These are phyloP conservation scores for Phytophthora fragariae DNA, from an alignment of 352 stramenopile genomes.

Conservation along the genomic window DNA sequence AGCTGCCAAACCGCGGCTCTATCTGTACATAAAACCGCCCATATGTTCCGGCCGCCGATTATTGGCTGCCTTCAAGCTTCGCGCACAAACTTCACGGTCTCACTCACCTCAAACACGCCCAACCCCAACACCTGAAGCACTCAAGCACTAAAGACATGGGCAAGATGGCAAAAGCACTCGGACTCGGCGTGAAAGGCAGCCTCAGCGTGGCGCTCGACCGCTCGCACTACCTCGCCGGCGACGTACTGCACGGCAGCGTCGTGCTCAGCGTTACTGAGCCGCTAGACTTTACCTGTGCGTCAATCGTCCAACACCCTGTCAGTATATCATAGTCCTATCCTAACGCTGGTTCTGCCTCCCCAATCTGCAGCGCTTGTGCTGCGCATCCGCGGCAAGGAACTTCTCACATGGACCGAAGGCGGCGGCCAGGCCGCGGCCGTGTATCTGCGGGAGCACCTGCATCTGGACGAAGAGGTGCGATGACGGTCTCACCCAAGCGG, in stretches of 20 bases:
- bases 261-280: slow-evolving; percentile 38
- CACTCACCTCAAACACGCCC: slow-evolving; percentile 22
- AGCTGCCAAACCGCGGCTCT: neutral
- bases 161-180: slow-evolving; percentile 41
- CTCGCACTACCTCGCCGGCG: slow-evolving; percentile 37
- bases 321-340: neutral
- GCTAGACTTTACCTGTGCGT: slow-evolving; percentile 42
- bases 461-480: slow-evolving; percentile 42
- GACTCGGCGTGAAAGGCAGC: slow-evolving; percentile 39
- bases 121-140: neutral
- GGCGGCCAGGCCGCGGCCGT: slow-evolving; percentile 38
- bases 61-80: slow-evolving; percentile 3
- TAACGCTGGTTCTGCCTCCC: neutral
- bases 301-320: no score
- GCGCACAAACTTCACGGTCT: slow-evolving; percentile 5
- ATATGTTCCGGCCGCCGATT: slow-evolving; percentile 13
- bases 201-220: slow-evolving; percentile 36
- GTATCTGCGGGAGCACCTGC: slow-evolving; percentile 36
- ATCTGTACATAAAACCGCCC: slow-evolving; percentile 13
- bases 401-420: slow-evolving; percentile 46
- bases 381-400: slow-evolving; percentile 39
- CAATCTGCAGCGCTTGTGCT: slow-evolving; percentile 33
- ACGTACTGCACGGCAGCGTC: slow-evolving; percentile 39
- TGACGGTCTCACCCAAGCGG: neutral
- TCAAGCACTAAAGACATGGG: slow-evolving; percentile 22